Evolutionary conservation across 2,329 filamentous ascomycete genomes (phyloP).

Genomic region (Apiospora sp.): DNA sequence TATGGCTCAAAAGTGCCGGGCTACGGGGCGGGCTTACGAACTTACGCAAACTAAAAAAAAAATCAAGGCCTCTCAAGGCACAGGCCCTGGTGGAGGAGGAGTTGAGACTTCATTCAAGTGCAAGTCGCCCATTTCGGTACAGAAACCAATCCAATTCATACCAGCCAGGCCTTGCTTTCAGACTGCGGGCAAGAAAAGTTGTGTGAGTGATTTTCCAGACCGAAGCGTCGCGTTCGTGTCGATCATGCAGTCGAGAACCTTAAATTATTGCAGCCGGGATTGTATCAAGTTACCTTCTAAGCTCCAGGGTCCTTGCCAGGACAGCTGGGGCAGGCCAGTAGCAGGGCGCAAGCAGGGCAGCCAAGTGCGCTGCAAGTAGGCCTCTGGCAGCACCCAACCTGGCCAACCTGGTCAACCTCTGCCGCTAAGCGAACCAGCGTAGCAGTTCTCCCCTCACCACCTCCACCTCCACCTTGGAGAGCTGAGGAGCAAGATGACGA

Average conservation of each 20-base stretch:
- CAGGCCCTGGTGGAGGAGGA: background rate
- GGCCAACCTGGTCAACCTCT: background rate
- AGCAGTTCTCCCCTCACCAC: background rate
- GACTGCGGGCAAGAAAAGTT: background rate
- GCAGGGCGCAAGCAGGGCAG: too few relatives aligned
- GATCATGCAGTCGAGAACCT: background rate
- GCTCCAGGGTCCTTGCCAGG: background rate
- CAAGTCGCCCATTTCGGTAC: background rate
- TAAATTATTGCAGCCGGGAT: background rate
- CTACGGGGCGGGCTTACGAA: too few relatives aligned
- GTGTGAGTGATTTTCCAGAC: background rate
- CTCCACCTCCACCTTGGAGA: background rate
- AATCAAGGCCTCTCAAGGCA: background rate
- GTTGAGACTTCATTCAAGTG: background rate
- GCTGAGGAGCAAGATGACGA: slow-evolving; percentile 7
- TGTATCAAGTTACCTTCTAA: background rate
- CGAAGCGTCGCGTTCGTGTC: background rate
- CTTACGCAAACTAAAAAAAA: background rate
- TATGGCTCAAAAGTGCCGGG: background rate
- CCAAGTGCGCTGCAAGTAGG: background rate
- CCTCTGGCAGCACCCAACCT: slow-evolving; percentile 1
- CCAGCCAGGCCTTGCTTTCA: background rate
- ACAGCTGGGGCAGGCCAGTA: background rate
- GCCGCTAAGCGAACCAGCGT: background rate
- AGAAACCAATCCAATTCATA: background rate